phyloP scores from a whole-genome alignment of 139 green algal species.

The Chlorella sorokiniana region DNA sequence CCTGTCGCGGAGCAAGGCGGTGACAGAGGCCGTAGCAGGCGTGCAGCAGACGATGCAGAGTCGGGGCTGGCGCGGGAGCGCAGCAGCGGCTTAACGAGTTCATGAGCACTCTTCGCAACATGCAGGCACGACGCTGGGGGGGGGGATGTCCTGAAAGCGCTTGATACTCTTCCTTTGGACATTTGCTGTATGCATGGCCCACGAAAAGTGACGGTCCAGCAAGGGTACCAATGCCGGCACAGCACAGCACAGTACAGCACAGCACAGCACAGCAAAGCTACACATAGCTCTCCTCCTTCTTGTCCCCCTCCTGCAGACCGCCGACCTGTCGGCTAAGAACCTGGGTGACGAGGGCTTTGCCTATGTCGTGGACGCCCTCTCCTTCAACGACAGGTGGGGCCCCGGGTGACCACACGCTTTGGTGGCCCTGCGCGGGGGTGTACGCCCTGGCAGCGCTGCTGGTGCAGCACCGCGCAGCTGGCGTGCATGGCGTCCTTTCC shows the following conservation, averaged over 20 bases:
- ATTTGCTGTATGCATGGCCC: no score
- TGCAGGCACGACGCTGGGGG: conserved; percentile 6
- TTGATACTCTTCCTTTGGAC: no score
- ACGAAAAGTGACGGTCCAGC: no score
- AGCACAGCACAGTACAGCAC: no score
- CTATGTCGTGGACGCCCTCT: conserved; percentile 88
- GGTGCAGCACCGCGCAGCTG: no score
- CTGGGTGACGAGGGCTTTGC: conserved; percentile 86
- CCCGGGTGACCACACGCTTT: no score
- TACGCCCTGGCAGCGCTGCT: no score
- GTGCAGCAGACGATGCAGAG: conserved; percentile 56
- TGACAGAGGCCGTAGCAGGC: conserved; percentile 6
- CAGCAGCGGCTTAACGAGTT: conserved; percentile 77
- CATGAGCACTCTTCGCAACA: conserved; percentile 69
- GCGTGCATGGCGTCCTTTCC: no score
- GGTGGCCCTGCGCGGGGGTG: no score
- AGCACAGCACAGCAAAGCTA: neutral
- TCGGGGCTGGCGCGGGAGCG: conserved; percentile 70
- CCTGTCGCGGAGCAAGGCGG: conserved; percentile 37
- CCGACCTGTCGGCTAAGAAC: conserved; percentile 86
- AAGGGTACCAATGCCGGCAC: no score
- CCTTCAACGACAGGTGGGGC: conserved; percentile 85
- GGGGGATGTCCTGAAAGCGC: neutral
- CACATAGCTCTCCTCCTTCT: neutral
- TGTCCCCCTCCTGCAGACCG: conserved; percentile 32